These are phyloP conservation scores for Strobilomyces confusus DNA, from an alignment of 768 basidiomycete genomes.

Conservation along the genomic window DNA sequence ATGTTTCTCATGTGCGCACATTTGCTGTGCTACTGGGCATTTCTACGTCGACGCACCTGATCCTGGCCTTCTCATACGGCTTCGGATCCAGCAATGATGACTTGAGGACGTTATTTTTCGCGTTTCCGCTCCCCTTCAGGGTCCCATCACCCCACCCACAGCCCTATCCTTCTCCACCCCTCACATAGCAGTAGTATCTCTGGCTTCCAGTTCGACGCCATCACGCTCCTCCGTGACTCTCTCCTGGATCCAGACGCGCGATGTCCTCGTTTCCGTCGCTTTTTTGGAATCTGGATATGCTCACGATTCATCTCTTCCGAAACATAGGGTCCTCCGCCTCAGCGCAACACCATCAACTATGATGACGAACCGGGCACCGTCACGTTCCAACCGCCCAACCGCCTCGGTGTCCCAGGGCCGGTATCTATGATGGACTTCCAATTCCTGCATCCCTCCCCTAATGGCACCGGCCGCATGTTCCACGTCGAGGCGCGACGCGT, in stretches of 20 bases:
- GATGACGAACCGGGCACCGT: slow-evolving; percentile 5
- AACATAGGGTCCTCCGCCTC: slow-evolving; percentile 9
- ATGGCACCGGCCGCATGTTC: slow-evolving; percentile 13
- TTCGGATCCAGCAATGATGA: neutral
- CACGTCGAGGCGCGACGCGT: neutral
- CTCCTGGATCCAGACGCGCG: neutral
- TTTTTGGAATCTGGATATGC: too few species aligned
- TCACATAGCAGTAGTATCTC: slow-evolving; percentile 12
- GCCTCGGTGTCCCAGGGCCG: neutral
- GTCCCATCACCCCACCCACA: neutral
- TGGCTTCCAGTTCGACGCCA: neutral
- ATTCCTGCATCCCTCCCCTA: slow-evolving; percentile 9
- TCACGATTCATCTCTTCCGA: neutral
- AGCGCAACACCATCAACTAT: neutral
- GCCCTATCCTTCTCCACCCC: neutral
- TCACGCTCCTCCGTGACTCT: slow-evolving; percentile 10
- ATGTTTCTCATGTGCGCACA: too few species aligned
- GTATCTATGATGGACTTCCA: too few species aligned
- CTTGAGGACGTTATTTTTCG: slow-evolving; percentile 11
- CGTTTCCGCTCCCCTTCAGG: slow-evolving; percentile 8
- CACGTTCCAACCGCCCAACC: slow-evolving; percentile 5
- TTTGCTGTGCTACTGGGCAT: neutral
- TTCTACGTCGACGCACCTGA: slow-evolving; percentile 17
- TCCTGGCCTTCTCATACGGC: slow-evolving; percentile 6
- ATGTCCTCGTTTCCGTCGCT: neutral